Base-by-base conservation (phyloP, 371 early-diverging fungal genomes). In the Syncephalastrum sp. region DNA sequence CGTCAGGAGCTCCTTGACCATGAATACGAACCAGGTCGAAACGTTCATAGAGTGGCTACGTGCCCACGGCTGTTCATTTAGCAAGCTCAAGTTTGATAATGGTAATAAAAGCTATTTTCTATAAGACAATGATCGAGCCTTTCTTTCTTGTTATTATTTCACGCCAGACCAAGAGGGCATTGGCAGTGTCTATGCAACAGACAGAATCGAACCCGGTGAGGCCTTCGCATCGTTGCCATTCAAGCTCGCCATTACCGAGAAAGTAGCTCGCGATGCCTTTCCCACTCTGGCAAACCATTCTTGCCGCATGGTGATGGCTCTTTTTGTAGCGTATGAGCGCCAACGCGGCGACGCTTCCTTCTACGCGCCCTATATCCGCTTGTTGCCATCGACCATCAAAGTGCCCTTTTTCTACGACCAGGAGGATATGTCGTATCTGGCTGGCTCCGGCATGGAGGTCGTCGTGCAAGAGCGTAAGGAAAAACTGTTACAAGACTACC, bases 331-430 rank as follows among this genome's bases (percentile, higher is more conserved):
- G 8, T 68, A 70, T 21, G 70, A 83, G 58, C 60, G 57, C 14
- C 47, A 51, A 5, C 42, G 64, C 17, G 74, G 72, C 2, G 61
- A 69, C 41, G 17, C 55, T 16, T 80, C 83, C 0, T 80, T 80
- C 50, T 81, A 72, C 52, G 63, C 64, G 29, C 82, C 83, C 4
- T 83, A 81, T 54, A 60, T 83, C n/a, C 64, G 69, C 33, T 71
- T 79, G 47, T 48, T 83, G 3, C 82, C 83, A 1, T 64, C 69
- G 7, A 57, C 44, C 5, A 80, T 83, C 45, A 65, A 69, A 48
- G 79, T 77, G 0, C 65, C 82, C 2, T 57, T 81, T 16, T 62
- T 57, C 27, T 80, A 74, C 57, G 68, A 65, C 41, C 70, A 69
- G 0, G 54, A 74, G 0, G 87, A 87, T 56, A 54, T 83, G 56